Evolutionary conservation across 306 rosid genomes (phyloP), one percentile per base, ranked within the genome.

Genomic region (Cicer yamashitae): DNA sequence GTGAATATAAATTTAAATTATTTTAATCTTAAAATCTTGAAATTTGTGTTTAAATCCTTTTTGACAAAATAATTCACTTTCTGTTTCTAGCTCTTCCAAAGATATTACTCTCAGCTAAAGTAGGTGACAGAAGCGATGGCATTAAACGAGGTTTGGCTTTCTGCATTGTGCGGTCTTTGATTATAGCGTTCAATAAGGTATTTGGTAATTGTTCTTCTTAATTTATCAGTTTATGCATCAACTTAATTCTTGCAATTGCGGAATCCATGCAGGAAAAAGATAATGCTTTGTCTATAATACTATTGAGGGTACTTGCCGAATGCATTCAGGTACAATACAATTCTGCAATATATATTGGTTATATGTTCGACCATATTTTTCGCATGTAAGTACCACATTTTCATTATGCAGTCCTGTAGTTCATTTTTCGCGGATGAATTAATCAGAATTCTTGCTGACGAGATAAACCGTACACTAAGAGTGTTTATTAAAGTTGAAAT

Each of bases 21-120:
- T 44, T 47, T 20, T 60, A n/a, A 47, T 11, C 15, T 73, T 50
- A 50, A 39, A 18, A 52, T 43, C 45, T 67, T 60, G 64, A 53
- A 48, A 46, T 64, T 30, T 25, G 40, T 3, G 15, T 17, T 20
- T 41, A 43, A 20, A 17, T 10, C 39, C 9, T 25, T 12, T 56
- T 66, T 76, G 45, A 57, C 46, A 59, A 56, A 57, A 67, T 56
- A 67, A 67, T 79, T 50, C 15, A 53, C 81, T 75, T 44, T 61
- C 62, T 45, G 60, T 52, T 44, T 70, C 46, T 63, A 81, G 84
- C 63, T 67, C 34, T 76, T 63, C 70, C 84, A 44, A 71, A 22
- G 0, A 20, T 76, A 38, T 53, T 76, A 67, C 57, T 2, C 11
- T 37, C 74, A 14, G 18, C 22, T 46, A 46, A 15, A 47, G 34